A percentile compares a stretch with the other conserved stretches of the same genome.
These are phyloP conservation scores for Pisolithus orientalis DNA, from an alignment of 768 basidiomycete genomes.

Conservation along the genomic window DNA sequence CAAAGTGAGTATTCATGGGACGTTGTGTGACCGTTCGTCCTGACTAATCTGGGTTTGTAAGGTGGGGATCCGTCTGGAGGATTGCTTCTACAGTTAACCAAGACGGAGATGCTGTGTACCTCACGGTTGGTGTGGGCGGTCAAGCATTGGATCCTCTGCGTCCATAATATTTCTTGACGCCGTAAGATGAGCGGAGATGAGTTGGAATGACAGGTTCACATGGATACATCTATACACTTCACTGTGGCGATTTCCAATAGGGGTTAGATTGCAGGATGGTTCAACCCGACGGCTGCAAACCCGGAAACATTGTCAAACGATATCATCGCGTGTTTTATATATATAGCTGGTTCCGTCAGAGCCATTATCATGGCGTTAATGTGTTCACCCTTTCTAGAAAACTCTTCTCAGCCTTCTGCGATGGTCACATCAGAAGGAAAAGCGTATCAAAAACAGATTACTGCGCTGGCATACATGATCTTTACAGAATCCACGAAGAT, in stretches of 20 bases:
- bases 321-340: no score
- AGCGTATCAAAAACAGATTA: background rate
- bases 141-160: constrained; percentile 36
- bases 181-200: constrained; percentile 20
- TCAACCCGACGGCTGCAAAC: no score
- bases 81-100: constrained; percentile 69
- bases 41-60: constrained; percentile 21
- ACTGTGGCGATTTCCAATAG: background rate
- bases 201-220: background rate
- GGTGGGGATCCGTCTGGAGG: constrained; percentile 79
- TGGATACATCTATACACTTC: background rate
- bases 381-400: no score
- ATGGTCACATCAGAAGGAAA: no score
- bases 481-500: constrained; percentile 20
- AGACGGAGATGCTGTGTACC: constrained; percentile 46
- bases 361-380: no score
- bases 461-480: constrained; percentile 11
- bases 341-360: no score
- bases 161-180: constrained; percentile 19
- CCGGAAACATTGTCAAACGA: no score
- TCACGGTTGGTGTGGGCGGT: constrained; percentile 63
- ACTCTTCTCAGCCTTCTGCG: no score
- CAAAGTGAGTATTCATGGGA: constrained; percentile 34
- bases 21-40: background rate
- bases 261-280: background rate